Conservation (phyloP, 164 flowering plant species). For the Vitis cinerea region DNA sequence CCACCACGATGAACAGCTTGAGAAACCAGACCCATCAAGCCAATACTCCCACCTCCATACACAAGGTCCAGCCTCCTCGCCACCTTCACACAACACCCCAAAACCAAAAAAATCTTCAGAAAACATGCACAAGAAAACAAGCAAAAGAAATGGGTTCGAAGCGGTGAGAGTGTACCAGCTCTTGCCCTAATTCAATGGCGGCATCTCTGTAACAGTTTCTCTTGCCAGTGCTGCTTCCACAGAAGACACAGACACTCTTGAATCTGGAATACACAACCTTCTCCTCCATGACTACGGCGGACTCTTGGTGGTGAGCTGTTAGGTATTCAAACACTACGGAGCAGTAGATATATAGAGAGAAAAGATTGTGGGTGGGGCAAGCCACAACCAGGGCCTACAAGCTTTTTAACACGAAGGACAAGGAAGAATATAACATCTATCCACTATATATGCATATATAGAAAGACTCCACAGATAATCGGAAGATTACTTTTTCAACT, state of each 20-base stretch:
- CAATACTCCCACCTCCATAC: constrained; percentile 58
- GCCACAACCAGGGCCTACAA: no score
- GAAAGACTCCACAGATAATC: no score
- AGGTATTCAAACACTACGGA: no score
- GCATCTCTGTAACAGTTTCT: constrained; percentile 36
- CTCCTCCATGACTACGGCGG: constrained; percentile 13
- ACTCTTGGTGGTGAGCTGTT: no score
- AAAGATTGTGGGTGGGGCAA: no score
- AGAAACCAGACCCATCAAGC: constrained; percentile 50
- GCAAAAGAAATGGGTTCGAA: neutral
- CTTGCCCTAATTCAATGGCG: constrained; percentile 39
- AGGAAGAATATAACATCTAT: no score
- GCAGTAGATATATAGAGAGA: no score
- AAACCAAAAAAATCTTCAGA: neutral
- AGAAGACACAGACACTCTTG: constrained; percentile 46
- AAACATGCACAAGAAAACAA: neutral
- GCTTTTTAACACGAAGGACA: no score
- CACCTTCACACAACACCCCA: constrained; percentile 16
- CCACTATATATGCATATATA: no score
- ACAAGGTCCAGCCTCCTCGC: constrained; percentile 47
- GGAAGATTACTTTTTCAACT: no score
- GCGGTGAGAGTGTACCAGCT: constrained; percentile 25
- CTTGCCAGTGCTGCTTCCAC: constrained; percentile 53
- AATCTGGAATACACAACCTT: constrained; percentile 27
- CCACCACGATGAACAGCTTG: constrained; percentile 44